Base-by-base conservation (phyloP, 306 rosid species). In the Ormosia emarginata region DNA sequence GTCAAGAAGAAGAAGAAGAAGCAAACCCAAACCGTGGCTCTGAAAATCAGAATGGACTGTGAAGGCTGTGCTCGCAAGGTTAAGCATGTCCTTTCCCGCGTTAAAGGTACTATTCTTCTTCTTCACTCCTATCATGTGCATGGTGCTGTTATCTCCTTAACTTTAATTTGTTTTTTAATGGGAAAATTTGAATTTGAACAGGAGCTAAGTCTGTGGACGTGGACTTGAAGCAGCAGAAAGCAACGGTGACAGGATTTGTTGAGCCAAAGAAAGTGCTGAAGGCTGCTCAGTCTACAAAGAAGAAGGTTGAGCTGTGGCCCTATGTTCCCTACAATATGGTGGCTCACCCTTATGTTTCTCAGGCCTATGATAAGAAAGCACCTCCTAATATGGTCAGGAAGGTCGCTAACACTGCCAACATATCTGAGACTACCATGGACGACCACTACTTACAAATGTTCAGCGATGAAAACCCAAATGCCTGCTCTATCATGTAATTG, bases 291-390 rank as follows among this genome's bases (percentile, higher is more conserved):
- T 85, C 97, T 7, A 95, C 99, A 0, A 95, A 88, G 90, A 95
- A 95, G 90, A 95, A 95, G 88, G 97, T 91, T 5, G 99, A 95
- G 74, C 46, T 92, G 37, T 95, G 99, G 99, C 99, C 99, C 2
- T 95, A 95, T 74, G 98, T 95, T 36, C 98, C 98, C 0, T 91
- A 89, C 86, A 80, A 81, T 18, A 73, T 88, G 87, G 97, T 90
- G 83, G 91, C 98, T 36, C 71, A 93, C 62, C 99, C 99, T 2
- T 95, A 95, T 40, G 74, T 93, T 6, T 81, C 99, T 44, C 92
- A 78, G 32, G 95, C 97, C 0, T 95, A 95, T 36, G 99, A 95
- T 79, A 95, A 95, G 92, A 95, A 95, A 65, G 99, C 99, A 0
- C 99, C 99, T 18, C 94, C 99, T 2, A 95, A 95, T 65, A 95